Base-by-base conservation (phyloP, 2,329 filamentous ascomycete genomes). In the Samsoniella hepiali region DNA sequence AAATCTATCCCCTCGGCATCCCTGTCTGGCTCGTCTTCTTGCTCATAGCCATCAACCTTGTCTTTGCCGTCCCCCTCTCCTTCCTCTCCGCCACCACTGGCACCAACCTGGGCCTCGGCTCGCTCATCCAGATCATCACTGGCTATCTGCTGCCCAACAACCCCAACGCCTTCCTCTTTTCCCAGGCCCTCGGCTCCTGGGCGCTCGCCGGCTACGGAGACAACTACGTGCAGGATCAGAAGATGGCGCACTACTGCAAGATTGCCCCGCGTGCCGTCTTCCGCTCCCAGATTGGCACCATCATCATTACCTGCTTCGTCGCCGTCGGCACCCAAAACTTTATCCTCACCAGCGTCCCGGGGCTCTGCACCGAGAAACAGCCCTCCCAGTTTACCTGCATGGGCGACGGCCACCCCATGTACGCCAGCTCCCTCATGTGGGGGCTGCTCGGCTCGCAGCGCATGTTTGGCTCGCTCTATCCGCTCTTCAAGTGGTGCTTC, bases 171-270 rank as follows among this genome's bases (percentile, higher is more conserved):
- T 70, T 70, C 31, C 51, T 64, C 58, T 62, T 64, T 15, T 59
- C 50, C 22, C 57, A 61, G 51, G 58, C 63, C 1, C 56, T 64
- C 47, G 62, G 62, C 50, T 50, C 40, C 32, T 64, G 62, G 62
- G 62, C 62, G 3, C 57, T 71, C 29, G 62, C 62, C 0, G 78
- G 78, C 4, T 79, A 78, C 63, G 73, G 73, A 50, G 75, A 76
- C 61, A 77, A 77, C 68, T 78, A 76, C 64, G 72, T 77, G 72
- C 75, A 78, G 65, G 81, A 83, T 66, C 75, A 82, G 75, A 83
- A 83, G 69, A 70, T 83, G 42, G 81, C 76, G 1, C 80, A 82
- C 63, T 82, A 83, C 69, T 71, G 82, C 62, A 82, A 84, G 68
- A 78, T 83, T 49, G 77, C 81, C 0, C 79, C 78, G 0, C 74